Evolutionary conservation across 1,284 basidiomycete species (phyloP), one percentile per base, ranked within the genome.

Genomic region (Leccinum fuscescens): DNA sequence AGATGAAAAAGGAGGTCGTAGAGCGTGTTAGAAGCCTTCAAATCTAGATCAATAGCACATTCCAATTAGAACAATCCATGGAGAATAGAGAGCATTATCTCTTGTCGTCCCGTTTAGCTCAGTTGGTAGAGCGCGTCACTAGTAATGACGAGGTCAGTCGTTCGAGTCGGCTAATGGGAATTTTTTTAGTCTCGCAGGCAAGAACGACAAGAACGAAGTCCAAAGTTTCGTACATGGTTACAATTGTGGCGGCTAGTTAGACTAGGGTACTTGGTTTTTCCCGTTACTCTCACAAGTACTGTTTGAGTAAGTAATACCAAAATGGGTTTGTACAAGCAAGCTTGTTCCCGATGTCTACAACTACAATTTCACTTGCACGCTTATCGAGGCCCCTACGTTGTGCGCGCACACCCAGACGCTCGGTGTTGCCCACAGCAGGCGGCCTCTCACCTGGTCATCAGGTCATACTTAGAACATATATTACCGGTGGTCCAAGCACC

Each of bases 111-210:
- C 72, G 75, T 77, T 81, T 82, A 82, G 79, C 80, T 82, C 80
- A 82, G 80, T 76, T 81, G 80, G 80, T 82, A 81, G 80, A 82
- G 80, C 81, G 81, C 80, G 78, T 80, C 80, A 82, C 80, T 82
- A 80, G 79, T 81, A 79, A 80, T 79, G 79, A 78, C 76, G 76
- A 80, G 80, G 78, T 79, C 78, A 80, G 75, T 79, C 76, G 78
- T 80, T 81, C 78, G 55, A 80, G 67, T 79, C 79, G 78, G 78
- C 78, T 80, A 80, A 73, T 74, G 78, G 77, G 77, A 80, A 80
- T 24, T 0, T 37, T 35, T 3, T 42, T 17, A 44, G 42, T 44
- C 42, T 44, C 42, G 9, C 42, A 17, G n/a, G 17, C 9, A 44
- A 15, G 15, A 15, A 39, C 37, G 7, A 37, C 35, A 39, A 39